Percentiles rank a stretch among this genome's conserved stretches.
Conservation (phyloP, 2,329 filamentous ascomycete species). For the Diaporthe caulivora region DNA sequence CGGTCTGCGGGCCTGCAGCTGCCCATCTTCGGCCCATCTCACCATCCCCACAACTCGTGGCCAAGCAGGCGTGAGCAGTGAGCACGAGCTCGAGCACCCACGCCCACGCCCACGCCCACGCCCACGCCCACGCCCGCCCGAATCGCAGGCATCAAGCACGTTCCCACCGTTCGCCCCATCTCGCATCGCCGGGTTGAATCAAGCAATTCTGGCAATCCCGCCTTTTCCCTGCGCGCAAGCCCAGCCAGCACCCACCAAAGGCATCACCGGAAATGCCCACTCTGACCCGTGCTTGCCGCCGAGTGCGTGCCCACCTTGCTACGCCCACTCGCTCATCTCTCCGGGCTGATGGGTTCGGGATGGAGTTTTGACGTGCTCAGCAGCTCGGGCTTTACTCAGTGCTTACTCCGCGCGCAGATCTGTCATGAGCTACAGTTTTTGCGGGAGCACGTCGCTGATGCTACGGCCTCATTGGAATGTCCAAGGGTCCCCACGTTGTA, state of each 20-base stretch:
- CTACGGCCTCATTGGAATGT: background rate
- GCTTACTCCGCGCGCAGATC: background rate
- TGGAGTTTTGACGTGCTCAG: slow-evolving; percentile 3
- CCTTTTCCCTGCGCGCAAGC: slow-evolving; percentile 12
- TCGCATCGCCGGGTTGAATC: slow-evolving; percentile 26
- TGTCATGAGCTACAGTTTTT: background rate
- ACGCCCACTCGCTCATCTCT: slow-evolving; percentile 1
- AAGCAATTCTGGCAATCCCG: slow-evolving; percentile 22
- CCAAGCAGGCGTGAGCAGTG: too few species aligned
- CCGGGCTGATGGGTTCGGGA: background rate
- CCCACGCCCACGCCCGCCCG: background rate
- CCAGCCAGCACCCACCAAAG: background rate
- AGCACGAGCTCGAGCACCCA: too few species aligned
- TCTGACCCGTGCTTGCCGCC: slow-evolving; percentile 18
- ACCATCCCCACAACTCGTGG: slow-evolving; percentile 21
- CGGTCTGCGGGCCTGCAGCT: slow-evolving; percentile 3
- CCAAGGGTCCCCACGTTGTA: slow-evolving; percentile 1
- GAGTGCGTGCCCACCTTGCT: background rate
- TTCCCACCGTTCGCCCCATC: slow-evolving; percentile 30
- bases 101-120: background rate
- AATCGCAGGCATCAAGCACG: slow-evolving; percentile 15
- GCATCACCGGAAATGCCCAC: background rate
- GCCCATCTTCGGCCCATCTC: slow-evolving; percentile 25
- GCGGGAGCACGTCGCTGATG: background rate
- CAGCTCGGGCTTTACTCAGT: background rate